Conservation (phyloP, 2,329 filamentous ascomycete genomes). For the Botrytis pseudocinerea region DNA sequence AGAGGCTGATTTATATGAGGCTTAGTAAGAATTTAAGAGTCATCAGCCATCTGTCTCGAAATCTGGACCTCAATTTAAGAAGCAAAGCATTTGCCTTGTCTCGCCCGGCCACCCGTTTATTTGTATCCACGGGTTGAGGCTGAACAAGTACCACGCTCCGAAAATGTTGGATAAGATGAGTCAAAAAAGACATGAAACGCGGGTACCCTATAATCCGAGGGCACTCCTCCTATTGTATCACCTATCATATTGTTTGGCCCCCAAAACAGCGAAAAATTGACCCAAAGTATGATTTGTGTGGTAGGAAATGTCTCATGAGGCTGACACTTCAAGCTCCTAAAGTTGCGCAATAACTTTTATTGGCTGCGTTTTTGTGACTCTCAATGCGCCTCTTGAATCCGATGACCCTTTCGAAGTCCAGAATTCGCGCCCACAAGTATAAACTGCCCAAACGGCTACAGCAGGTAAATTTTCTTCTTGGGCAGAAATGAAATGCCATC, state of each 20-base stretch:
- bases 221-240: conserved; percentile 1
- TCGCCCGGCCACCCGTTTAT: conserved; percentile 15
- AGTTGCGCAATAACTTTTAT: conserved; percentile 12
- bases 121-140: conserved; percentile 14
- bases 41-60: background rate
- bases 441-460: conserved; percentile 21
- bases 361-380: conserved; percentile 15
- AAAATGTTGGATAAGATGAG: conserved; percentile 7
- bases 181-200: conserved; percentile 18
- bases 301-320: conserved; percentile 15
- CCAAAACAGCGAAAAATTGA: background rate
- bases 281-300: conserved; percentile 12
- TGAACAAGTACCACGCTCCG: conserved; percentile 15
- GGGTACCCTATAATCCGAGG: conserved; percentile 4
- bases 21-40: background rate
- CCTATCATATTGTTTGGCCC: conserved; percentile 17
- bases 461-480: conserved; percentile 17
- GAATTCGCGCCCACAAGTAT: background rate
- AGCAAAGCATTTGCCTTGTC: conserved; percentile 10
- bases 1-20: background rate
- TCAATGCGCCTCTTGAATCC: conserved; percentile 19
- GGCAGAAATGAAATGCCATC: conserved; percentile 3
- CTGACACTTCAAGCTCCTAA: conserved; percentile 18
- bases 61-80: background rate
- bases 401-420: conserved; percentile 15